A percentile compares a stretch with the other conserved stretches of the same genome.
Conservation (phyloP, 306 rosid species). For the Medicago lupulina region DNA sequence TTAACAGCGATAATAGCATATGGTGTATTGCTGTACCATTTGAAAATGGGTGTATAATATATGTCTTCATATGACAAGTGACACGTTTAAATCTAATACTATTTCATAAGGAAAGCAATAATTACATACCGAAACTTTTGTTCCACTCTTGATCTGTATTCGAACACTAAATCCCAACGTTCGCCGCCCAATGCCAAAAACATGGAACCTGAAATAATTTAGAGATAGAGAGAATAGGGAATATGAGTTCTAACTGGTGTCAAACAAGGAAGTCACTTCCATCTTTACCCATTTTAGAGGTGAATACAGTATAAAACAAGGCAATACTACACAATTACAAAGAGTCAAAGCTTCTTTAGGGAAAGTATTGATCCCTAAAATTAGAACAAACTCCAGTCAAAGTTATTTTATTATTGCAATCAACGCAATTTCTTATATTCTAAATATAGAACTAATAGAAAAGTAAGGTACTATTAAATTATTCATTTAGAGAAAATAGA, state of each 20-base stretch:
- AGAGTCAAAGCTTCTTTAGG: conserved; percentile 15
- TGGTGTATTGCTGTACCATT: background rate
- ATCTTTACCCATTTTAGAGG: conserved; percentile 25
- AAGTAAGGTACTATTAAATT: conserved; percentile 3
- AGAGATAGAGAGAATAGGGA: background rate
- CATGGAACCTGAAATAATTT: conserved; percentile 80
- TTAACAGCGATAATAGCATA: background rate
- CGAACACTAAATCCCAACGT: conserved; percentile 81
- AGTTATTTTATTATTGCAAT: conserved; percentile 24
- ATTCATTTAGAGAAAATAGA: conserved; percentile 8
- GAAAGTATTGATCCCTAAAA: conserved; percentile 13
- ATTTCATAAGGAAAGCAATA: conserved; percentile 30
- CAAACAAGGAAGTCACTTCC: conserved; percentile 18
- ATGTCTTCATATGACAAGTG: conserved; percentile 10
- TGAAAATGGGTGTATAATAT: background rate
- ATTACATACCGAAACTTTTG: conserved; percentile 73
- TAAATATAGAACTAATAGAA: conserved; percentile 3
- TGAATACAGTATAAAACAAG: conserved; percentile 24
- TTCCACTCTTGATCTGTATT: conserved; percentile 85
- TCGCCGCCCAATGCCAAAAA: conserved; percentile 79
- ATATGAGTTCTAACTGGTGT: conserved; percentile 22
- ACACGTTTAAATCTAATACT: conserved; percentile 21
- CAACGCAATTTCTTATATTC: conserved; percentile 5
- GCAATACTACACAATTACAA: conserved; percentile 3
- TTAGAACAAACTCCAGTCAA: background rate